phyloP scores from a whole-genome alignment of 2,329 filamentous ascomycete species.

The Monilinia fructigena region DNA sequence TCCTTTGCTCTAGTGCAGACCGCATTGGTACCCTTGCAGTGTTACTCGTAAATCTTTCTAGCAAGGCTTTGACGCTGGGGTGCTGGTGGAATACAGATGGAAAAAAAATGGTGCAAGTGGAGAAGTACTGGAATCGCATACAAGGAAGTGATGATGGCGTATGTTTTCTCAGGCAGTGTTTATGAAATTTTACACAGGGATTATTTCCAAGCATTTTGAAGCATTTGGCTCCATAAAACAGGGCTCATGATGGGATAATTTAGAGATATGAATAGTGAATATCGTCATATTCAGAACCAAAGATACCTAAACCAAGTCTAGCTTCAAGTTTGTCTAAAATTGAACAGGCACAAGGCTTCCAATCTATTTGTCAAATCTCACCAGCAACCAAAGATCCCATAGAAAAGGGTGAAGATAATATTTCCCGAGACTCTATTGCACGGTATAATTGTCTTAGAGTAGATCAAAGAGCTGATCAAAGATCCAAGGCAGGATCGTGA shows the following conservation, averaged over 20 bases:
- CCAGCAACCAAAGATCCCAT: slow-evolving; percentile 17
- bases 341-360: slow-evolving; percentile 4
- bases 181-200: slow-evolving; percentile 12
- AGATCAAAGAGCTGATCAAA: not conserved
- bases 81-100: slow-evolving; percentile 4
- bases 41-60: slow-evolving; percentile 6
- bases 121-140: slow-evolving; percentile 9
- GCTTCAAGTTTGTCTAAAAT: slow-evolving; percentile 6
- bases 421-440: too few species aligned
- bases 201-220: not conserved
- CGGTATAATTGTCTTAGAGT: too few species aligned
- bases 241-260: slow-evolving; percentile 9
- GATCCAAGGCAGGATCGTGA: slow-evolving; percentile 5
- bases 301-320: slow-evolving; percentile 12
- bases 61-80: not conserved
- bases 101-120: not conserved
- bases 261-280: not conserved
- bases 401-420: slow-evolving; percentile 19
- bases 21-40: slow-evolving; percentile 23
- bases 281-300: slow-evolving; percentile 1
- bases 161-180: not conserved
- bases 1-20: slow-evolving; percentile 6
- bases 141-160: slow-evolving; percentile 1
- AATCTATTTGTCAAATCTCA: slow-evolving; percentile 8
- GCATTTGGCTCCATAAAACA: slow-evolving; percentile 9